Evolutionary conservation across 768 basidiomycete species (phyloP).

Genomic region (Calocybe gangraenosa): DNA sequence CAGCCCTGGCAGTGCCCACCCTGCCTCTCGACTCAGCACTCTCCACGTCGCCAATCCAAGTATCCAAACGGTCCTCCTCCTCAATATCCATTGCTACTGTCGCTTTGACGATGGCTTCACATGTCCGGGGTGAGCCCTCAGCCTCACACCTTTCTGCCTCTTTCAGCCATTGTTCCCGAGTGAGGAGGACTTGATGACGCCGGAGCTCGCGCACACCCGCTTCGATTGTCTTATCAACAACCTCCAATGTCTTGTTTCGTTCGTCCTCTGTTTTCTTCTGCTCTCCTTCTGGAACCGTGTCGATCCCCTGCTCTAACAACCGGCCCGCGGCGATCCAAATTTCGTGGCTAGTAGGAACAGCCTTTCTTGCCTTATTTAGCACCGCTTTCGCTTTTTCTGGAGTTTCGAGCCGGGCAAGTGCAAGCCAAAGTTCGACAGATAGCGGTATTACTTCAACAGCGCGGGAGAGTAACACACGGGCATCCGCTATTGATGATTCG

Average conservation of each 20-base stretch:
- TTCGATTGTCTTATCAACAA: conserved; percentile 88
- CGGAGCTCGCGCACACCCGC: conserved; percentile 75
- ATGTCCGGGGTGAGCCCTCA: conserved; percentile 82
- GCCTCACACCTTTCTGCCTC: conserved; percentile 91
- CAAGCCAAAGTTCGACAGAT: conserved; percentile 96
- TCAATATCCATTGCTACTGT: conserved; percentile 92
- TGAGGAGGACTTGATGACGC: conserved; percentile 80
- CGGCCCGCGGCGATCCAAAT: conserved; percentile 99
- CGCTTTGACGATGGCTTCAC: conserved; percentile 93
- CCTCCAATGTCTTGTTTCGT: conserved; percentile 58
- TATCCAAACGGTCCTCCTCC: conserved; percentile 87
- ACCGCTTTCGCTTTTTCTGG: conserved; percentile 90
- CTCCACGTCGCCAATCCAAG: conserved; percentile 92
- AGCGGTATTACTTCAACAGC: conserved; percentile 97
- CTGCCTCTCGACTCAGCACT: conserved; percentile 67
- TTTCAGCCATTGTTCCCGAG: conserved; percentile 92
- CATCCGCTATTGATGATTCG: conserved; percentile 84
- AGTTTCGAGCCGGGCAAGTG: conserved; percentile 93
- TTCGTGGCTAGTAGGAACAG: conserved; percentile 93
- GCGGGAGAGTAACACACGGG: conserved; percentile 85
- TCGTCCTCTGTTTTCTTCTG: conserved; percentile 46
- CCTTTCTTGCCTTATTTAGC: conserved; percentile 91
- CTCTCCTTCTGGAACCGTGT: conserved; percentile 23
- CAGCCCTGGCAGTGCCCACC: conserved; percentile 81
- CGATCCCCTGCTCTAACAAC: conserved; percentile 82